phyloP scores from a whole-genome alignment of 805 yeast genomes.

The Candida anglica region DNA sequence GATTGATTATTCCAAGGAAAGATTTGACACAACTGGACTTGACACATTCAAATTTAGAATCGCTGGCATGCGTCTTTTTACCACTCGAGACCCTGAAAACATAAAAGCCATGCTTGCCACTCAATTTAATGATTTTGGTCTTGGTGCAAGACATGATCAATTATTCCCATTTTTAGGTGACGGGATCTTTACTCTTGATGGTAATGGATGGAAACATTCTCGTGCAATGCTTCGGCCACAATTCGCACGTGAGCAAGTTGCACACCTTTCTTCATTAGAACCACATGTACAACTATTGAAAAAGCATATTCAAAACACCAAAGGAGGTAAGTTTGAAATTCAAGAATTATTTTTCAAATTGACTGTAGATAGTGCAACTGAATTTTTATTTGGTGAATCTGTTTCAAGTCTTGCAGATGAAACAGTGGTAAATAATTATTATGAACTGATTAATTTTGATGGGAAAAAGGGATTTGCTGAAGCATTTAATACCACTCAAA shows the following conservation, averaged over 20 bases:
- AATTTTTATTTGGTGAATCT: constrained; percentile 39
- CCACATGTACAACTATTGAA: constrained; percentile 36
- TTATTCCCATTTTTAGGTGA: constrained; percentile 37
- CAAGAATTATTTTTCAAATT: constrained; percentile 36
- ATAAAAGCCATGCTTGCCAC: constrained; percentile 40
- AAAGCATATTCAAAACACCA: constrained; percentile 20
- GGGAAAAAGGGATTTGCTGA: constrained; percentile 31
- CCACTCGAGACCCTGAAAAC: constrained; percentile 38
- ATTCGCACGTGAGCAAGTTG: constrained; percentile 40
- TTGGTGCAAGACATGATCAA: constrained; percentile 35
- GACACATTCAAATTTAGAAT: constrained; percentile 11
- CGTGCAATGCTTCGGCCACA: constrained; percentile 43
- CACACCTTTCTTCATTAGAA: constrained; percentile 35
- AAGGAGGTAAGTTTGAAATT: constrained; percentile 30
- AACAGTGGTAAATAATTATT: constrained; percentile 11
- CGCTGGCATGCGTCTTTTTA: constrained; percentile 16
- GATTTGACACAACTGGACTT: constrained; percentile 7
- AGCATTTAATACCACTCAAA: constrained; percentile 32
- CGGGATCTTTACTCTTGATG: constrained; percentile 41
- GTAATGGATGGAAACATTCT: constrained; percentile 41
- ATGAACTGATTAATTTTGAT: constrained; percentile 13
- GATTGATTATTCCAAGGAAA: constrained; percentile 12
- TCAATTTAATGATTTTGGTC: constrained; percentile 36
- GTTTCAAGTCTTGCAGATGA: constrained; percentile 29
- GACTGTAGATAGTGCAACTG: constrained; percentile 39